Base-by-base conservation (phyloP, 805 yeast genomes). In the Teunomyces stri region DNA sequence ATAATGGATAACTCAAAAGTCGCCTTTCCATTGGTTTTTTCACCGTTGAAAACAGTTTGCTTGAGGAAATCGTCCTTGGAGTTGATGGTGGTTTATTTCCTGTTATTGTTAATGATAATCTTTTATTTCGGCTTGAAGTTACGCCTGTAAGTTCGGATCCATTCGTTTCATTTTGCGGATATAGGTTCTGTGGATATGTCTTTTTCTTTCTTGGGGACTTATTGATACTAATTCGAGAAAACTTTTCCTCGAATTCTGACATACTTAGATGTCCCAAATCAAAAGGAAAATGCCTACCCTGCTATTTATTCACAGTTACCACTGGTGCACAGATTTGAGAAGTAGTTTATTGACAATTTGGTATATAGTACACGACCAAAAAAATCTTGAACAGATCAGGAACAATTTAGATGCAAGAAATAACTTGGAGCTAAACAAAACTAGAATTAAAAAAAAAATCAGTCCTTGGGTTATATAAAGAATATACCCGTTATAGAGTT, bases 161-260 rank as follows among this genome's bases (percentile, higher is more conserved):
- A 21, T 15, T 5, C 4, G 22, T 25, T 5, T 10, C 38, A 11
- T 37, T 38, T 6, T 20, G 27, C 7, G 63, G 59, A 41, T 49
- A 58, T 20, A 59, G 46, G 44, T 51, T 51, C 21, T 43, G 48
- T 12, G 64, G 65, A 43, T 62, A 59, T 44, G 58, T 58, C 52
- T 62, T 58, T 47, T 51, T 52, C 39, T 60, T 52, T 21, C 54
- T 48, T 21, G 62, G 61, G 15, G 59, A 56, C 43, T 57, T 59
- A 40, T 55, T 57, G 42, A 69, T 61, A 46, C 55, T 60, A 27
- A 69, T 66, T 40, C 54, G 56, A 33, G 73, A 63, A 49, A 69
- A 66, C 43, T 61, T 57, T 40, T 60, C 64, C 45, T 61, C 66
- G 53, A 68, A 57, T 21, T 59, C 46, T n/a, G 50, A 30, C 12